Base-by-base conservation (phyloP, 2,329 filamentous ascomycete genomes). In the Capronia epimyces region DNA sequence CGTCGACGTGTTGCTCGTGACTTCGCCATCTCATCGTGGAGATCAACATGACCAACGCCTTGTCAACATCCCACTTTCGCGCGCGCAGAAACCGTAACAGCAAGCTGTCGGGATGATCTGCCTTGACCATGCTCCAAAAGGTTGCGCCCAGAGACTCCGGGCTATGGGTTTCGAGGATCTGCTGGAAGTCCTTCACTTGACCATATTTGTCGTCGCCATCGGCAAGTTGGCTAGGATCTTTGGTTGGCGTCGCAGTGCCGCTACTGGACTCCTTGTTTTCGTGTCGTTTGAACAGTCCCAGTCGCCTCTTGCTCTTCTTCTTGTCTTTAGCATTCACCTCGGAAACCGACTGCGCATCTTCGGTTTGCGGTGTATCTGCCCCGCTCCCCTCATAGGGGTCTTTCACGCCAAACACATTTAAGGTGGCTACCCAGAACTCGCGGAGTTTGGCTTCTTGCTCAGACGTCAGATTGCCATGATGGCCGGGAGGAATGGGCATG, bases 11-110 rank as follows among this genome's bases (percentile, higher is more conserved):
- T 77, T 93, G 85, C 53, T 95, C 88, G 31, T 79, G 76, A 50
- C 82, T 72, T 58, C 93, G 82, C 93, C 93, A 98, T 67, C 88
- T 86, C 80, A 97, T 87, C 0, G 93, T 95, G 2, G 89, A 89
- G 37, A 98, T 79, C 67, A 96, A 73, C 93, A 98, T 98, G 59
- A 95, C 79, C 21, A 97, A 76, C 3, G 93, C 93, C 66, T 89
- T 89, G 45, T 95, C 85, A 15, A 95, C 83, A 65, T 98, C 89
- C 93, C 93, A 98, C 70, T 95, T 95, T 40, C 89, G 79, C n/a
- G 89, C 89, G 45, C 89, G 78, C 50, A 95, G 74, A 68, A 95
- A 95, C 36, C 89, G 82, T 50, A 95, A 72, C 13, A 91, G 72
- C 15, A 94, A 74, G 2, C 84, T 86, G 70, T 98, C 93, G 0